Conservation (phyloP, 805 yeast species). For the Kuraishia piskuri region DNA sequence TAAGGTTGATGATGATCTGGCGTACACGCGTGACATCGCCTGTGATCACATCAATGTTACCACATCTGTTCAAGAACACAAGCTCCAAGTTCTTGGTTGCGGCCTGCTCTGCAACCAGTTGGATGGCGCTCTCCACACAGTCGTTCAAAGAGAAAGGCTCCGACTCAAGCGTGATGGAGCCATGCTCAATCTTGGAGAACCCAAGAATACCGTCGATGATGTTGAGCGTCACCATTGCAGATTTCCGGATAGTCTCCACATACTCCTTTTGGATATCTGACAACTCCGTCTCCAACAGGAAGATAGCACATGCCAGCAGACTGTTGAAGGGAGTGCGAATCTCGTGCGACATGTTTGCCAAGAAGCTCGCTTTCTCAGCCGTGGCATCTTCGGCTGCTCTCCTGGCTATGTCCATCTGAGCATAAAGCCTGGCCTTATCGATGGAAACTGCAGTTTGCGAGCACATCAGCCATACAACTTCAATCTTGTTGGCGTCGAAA, state of each 20-base stretch:
- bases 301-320: constrained; percentile 37
- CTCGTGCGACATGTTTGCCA: constrained; percentile 50
- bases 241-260: constrained; percentile 41
- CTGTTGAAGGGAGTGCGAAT: constrained; percentile 50
- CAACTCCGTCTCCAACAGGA: constrained; percentile 38
- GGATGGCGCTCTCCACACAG: constrained; percentile 38
- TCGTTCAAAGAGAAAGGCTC: constrained; percentile 35
- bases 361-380: constrained; percentile 43
- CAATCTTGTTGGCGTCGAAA: constrained; percentile 27
- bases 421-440: constrained; percentile 35
- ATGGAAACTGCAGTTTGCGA: constrained; percentile 46
- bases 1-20: constrained; percentile 41
- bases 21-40: constrained; percentile 44
- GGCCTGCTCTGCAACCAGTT: constrained; percentile 39
- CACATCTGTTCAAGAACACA: constrained; percentile 33
- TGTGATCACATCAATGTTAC: constrained; percentile 25
- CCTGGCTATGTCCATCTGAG: constrained; percentile 40
- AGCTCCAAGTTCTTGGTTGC: constrained; percentile 34
- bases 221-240: constrained; percentile 41
- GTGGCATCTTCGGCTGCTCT: constrained; percentile 48
- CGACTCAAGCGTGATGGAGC: constrained; percentile 35
- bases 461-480: constrained; percentile 32
- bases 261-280: constrained; percentile 36
- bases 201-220: constrained; percentile 48
- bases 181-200: constrained; percentile 47